Percentiles rank a stretch among this genome's conserved stretches.
Evolutionary conservation across 306 rosid genomes (phyloP).

Genomic region (Cicer cuneatum): DNA sequence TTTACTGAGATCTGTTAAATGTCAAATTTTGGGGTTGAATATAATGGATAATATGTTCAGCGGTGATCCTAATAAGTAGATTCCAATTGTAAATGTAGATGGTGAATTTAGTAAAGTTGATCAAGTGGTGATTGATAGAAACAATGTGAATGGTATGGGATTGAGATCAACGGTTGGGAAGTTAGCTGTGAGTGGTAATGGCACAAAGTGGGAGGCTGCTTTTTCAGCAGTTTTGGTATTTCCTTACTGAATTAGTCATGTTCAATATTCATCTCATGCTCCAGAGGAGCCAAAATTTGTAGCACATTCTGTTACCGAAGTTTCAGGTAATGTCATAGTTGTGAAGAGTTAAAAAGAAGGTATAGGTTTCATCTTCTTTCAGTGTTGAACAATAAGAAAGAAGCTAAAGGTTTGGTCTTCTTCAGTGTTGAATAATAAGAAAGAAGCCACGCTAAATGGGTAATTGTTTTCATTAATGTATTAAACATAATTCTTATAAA

Average conservation of each 20-base stretch:
- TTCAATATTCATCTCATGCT: constrained; percentile 58
- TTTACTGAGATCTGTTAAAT: constrained; percentile 59
- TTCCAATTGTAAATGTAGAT: constrained; percentile 61
- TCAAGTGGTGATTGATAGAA: constrained; percentile 67
- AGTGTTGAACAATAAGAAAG: constrained; percentile 47
- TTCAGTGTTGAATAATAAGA: constrained; percentile 50
- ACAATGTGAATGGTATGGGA: constrained; percentile 66
- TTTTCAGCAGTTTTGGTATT: constrained; percentile 59
- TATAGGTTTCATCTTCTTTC: constrained; percentile 41
- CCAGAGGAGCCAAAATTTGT: constrained; percentile 56
- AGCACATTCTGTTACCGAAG: constrained; percentile 60
- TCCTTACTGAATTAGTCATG: constrained; percentile 57
- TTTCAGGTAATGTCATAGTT: constrained; percentile 58
- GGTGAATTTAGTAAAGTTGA: constrained; percentile 61
- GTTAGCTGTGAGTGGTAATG: constrained; percentile 51
- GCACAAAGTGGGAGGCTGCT: constrained; percentile 68
- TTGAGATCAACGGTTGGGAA: constrained; percentile 69
- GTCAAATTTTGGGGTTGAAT: constrained; percentile 60
- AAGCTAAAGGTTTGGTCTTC: constrained; percentile 46
- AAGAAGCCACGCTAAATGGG: constrained; percentile 19
- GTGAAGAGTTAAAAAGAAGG: constrained; percentile 49
- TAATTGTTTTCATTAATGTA: neutral
- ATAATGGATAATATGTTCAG: constrained; percentile 67
- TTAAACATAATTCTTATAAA: neutral
- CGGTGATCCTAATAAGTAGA: constrained; percentile 52